Evolutionary conservation across 2,329 filamentous ascomycete species (phyloP).

Genomic region (Cylindrodendrum hubeiense): DNA sequence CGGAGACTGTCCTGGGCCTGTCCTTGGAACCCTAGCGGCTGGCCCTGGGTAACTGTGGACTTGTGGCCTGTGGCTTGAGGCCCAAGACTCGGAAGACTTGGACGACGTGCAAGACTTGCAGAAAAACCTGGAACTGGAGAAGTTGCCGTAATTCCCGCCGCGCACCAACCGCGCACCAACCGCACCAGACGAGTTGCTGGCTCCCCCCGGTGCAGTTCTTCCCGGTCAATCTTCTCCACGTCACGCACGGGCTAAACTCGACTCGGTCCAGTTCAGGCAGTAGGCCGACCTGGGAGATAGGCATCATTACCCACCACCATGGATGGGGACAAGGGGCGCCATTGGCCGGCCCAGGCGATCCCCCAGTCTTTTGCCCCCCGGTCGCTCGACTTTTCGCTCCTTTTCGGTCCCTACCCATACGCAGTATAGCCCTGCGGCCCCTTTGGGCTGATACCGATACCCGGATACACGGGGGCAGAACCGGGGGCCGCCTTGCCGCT

Average conservation of each 20-base stretch:
- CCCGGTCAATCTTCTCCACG: conserved; percentile 13
- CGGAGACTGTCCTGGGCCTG: too few relatives aligned
- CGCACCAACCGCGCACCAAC: background rate
- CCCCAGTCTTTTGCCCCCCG: background rate
- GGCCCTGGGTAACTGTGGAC: too few relatives aligned
- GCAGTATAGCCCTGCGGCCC: background rate
- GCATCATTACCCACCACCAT: background rate
- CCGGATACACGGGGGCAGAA: background rate
- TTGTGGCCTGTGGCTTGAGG: too few relatives aligned
- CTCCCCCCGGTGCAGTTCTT: too few relatives aligned
- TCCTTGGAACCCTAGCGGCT: too few relatives aligned
- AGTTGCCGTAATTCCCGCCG: conserved; percentile 7
- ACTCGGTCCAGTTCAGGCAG: background rate
- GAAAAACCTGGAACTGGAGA: background rate
- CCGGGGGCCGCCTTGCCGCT: too few relatives aligned
- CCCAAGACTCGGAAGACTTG: too few relatives aligned
- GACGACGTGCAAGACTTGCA: too few relatives aligned
- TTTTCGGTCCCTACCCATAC: background rate
- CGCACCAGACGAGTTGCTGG: background rate
- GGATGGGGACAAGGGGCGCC: background rate
- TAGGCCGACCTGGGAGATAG: background rate
- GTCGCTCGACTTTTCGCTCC: background rate
- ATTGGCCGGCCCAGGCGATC: background rate
- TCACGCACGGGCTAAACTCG: background rate
- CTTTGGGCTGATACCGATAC: background rate